These are phyloP conservation scores for Debaryomyces nepalensis DNA, from an alignment of 1,139 yeast genomes.

Conservation along the genomic window DNA sequence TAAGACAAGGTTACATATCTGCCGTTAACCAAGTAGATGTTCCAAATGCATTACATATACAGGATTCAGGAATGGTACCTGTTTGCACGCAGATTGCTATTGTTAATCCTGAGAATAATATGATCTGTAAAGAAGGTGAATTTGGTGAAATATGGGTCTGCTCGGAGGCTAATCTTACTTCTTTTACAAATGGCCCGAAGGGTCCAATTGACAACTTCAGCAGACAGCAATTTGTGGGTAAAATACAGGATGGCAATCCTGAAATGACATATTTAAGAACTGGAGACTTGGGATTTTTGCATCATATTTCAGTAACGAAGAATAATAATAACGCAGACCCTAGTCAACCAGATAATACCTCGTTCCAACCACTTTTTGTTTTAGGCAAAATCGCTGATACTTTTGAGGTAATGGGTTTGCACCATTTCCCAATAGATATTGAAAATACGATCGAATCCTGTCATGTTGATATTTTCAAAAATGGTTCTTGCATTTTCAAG, in stretches of 20 bases:
- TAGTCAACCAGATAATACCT: slow-evolving; percentile 28
- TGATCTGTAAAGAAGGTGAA: slow-evolving; percentile 87
- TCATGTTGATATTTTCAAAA: slow-evolving; percentile 60
- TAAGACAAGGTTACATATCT: slow-evolving; percentile 85
- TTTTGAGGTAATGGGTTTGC: slow-evolving; percentile 87
- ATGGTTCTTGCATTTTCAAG: slow-evolving; percentile 75
- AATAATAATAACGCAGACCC: slow-evolving; percentile 23
- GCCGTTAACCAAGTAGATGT: slow-evolving; percentile 75
- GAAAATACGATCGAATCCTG: slow-evolving; percentile 75
- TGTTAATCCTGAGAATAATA: slow-evolving; percentile 89
- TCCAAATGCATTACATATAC: slow-evolving; percentile 74
- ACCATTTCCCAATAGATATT: slow-evolving; percentile 86
- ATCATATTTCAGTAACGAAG: slow-evolving; percentile 61
- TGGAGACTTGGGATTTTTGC: slow-evolving; percentile 92
- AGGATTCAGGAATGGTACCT: slow-evolving; percentile 96
- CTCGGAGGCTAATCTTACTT: slow-evolving; percentile 77
- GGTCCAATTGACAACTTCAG: slow-evolving; percentile 49
- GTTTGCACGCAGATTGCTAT: slow-evolving; percentile 92
- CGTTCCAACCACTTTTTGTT: slow-evolving; percentile 80
- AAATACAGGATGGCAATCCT: slow-evolving; percentile 63
- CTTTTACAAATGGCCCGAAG: slow-evolving; percentile 62
- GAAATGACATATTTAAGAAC: slow-evolving; percentile 76
- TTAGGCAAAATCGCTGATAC: slow-evolving; percentile 87
- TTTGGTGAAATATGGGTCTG: slow-evolving; percentile 97
- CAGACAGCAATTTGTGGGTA: slow-evolving; percentile 55